Percentiles rank a stretch among this genome's conserved stretches.
Conservation (phyloP, 176 grass and related monocot genomes). For the Paspalum vaginatum region DNA sequence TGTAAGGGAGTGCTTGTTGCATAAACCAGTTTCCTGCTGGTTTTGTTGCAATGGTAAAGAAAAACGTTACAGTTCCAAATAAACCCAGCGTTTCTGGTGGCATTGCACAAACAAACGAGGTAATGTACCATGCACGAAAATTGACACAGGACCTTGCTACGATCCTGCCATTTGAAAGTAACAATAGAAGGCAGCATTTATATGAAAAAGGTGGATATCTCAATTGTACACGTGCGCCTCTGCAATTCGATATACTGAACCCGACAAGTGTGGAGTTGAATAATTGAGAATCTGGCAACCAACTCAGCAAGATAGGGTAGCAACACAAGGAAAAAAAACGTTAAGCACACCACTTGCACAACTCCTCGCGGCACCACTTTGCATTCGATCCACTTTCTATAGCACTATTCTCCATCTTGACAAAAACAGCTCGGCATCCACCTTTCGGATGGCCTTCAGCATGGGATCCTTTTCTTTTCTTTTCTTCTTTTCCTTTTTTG, state of each 20-base stretch:
- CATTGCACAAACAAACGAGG: not conserved
- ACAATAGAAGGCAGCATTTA: not conserved
- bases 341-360: not conserved
- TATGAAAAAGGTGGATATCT: not conserved
- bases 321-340: conserved; percentile 4
- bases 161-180: not conserved
- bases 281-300: conserved; percentile 13
- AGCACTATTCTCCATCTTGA: conserved; percentile 8
- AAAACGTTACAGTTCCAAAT: not conserved
- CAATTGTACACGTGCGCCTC: not conserved
- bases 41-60: not conserved
- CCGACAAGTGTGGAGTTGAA: not conserved
- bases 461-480: not conserved
- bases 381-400: not conserved
- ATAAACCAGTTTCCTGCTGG: no score
- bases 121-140: not conserved
- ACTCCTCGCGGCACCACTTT: not conserved
- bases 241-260: not conserved
- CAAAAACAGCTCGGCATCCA: not conserved
- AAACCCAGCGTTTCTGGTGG: not conserved
- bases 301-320: not conserved
- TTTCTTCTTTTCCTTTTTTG: no score
- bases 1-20: no score
- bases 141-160: not conserved
- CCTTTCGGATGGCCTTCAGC: not conserved